Conservation (phyloP, 148 eudicot genomes). For the Arctostaphylos glauca region DNA sequence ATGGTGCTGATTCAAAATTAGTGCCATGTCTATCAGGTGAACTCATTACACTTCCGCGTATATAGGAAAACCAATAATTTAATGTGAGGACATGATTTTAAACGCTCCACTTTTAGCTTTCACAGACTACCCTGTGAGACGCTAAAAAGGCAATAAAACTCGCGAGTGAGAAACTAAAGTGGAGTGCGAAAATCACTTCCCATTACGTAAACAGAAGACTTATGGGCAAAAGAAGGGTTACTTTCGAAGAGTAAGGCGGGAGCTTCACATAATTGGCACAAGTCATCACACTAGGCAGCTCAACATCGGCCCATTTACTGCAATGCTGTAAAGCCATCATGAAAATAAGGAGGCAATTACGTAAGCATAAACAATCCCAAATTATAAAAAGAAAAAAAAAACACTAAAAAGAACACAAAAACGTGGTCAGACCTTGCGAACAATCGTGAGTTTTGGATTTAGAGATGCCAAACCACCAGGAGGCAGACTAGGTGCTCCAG, state of each 20-base stretch:
- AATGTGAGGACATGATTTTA: background rate
- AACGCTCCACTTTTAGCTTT: background rate
- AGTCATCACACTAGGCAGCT: constrained; percentile 97
- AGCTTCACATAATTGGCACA: constrained; percentile 95
- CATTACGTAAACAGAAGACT: background rate
- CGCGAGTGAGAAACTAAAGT: background rate
- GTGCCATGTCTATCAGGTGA: background rate
- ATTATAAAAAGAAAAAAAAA: background rate
- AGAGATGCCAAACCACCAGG: constrained; percentile 92
- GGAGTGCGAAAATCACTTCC: background rate
- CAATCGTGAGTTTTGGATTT: constrained; percentile 87
- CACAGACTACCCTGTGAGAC: background rate
- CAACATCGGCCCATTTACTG: constrained; percentile 52
- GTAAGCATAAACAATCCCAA: background rate
- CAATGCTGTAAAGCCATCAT: constrained; percentile 51
- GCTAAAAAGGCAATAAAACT: background rate
- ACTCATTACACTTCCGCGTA: background rate
- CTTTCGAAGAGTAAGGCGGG: constrained; percentile 92
- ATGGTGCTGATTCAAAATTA: background rate
- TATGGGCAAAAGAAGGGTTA: constrained; percentile 14
- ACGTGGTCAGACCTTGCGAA: constrained; percentile 62
- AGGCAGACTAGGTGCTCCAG: constrained; percentile 95
- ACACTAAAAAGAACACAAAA: background rate
- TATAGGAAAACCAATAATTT: background rate
- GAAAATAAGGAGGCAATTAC: constrained; percentile 6